Evolutionary conservation across 768 basidiomycete species (phyloP).

Genomic region (Rhizopogon salebrosus): DNA sequence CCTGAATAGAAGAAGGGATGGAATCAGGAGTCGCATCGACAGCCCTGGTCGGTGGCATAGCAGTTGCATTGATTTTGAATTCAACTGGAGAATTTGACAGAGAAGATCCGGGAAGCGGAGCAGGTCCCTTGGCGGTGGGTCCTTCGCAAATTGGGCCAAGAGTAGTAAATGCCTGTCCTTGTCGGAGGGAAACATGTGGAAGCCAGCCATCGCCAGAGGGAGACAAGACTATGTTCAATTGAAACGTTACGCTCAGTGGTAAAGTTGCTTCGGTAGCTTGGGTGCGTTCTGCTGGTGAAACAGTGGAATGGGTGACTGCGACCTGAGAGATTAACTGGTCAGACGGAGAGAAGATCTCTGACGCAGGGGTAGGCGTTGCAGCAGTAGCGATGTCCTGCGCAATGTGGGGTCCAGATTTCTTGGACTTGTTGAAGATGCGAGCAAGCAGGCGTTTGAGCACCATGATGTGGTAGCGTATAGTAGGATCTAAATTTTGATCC

Average conservation of each 20-base stretch:
- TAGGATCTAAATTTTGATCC: background rate
- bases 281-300: background rate
- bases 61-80: background rate
- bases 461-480: background rate
- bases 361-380: background rate
- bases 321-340: background rate
- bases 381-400: background rate
- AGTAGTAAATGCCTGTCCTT: background rate
- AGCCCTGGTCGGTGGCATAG: no score
- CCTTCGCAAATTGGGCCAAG: background rate
- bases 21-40: background rate
- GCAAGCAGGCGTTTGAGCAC: background rate
- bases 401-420: background rate
- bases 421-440: background rate
- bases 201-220: background rate
- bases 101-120: background rate
- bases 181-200: background rate
- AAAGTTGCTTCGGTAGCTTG: background rate
- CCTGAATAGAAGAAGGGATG: background rate
- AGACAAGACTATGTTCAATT: background rate
- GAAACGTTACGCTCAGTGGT: background rate
- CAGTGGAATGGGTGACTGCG: background rate
- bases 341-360: background rate
- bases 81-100: background rate
- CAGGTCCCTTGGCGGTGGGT: background rate